Conservation (phyloP, 805 yeast species). For the Sugiyamaella americana region DNA sequence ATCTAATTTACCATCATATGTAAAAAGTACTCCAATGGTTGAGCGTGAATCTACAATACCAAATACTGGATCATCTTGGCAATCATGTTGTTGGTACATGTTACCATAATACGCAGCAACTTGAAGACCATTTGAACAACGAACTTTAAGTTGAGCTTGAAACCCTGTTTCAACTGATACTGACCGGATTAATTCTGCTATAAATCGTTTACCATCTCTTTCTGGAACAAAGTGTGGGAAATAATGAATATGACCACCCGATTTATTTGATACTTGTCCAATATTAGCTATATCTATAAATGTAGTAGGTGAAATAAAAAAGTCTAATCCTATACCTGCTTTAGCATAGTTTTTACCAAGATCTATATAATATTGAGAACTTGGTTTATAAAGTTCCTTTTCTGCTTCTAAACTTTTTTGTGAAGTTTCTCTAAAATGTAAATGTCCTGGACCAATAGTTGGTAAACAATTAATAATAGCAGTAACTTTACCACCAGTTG, state of each 20-base stretch:
- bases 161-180: slow-evolving; percentile 48
- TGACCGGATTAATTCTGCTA: slow-evolving; percentile 52
- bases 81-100: slow-evolving; percentile 31
- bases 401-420: slow-evolving; percentile 25
- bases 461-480: slow-evolving; percentile 66
- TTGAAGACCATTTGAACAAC: slow-evolving; percentile 84
- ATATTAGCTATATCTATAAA: slow-evolving; percentile 69
- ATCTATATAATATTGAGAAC: slow-evolving; percentile 54
- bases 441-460: slow-evolving; percentile 71
- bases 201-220: slow-evolving; percentile 62
- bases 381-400: slow-evolving; percentile 51
- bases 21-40: slow-evolving; percentile 62
- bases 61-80: slow-evolving; percentile 53
- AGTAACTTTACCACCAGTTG: slow-evolving; percentile 72
- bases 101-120: slow-evolving; percentile 69
- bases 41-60: slow-evolving; percentile 61
- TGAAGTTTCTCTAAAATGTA: slow-evolving; percentile 26
- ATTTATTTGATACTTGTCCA: slow-evolving; percentile 53
- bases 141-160: slow-evolving; percentile 74
- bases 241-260: slow-evolving; percentile 64
- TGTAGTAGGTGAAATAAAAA: slow-evolving; percentile 60
- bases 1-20: slow-evolving; percentile 68
- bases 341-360: slow-evolving; percentile 52
- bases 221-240: slow-evolving; percentile 64
- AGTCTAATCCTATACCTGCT: slow-evolving; percentile 65